Evolutionary conservation across 495 filamentous ascomycete genomes (phyloP).

Genomic region (Lindgomyces ingoldianus): DNA sequence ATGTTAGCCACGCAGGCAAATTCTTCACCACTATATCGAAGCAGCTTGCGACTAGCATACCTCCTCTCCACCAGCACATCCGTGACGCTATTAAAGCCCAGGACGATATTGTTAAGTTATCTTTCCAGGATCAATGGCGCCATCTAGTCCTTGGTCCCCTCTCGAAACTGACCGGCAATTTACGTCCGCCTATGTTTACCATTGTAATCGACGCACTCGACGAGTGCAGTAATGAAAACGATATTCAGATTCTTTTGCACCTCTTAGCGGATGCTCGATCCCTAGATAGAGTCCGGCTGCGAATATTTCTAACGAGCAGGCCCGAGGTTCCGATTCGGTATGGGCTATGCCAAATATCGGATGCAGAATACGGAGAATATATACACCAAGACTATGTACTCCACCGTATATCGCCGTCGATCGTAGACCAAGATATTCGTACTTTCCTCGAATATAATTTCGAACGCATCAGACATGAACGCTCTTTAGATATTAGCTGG

Average conservation of each 20-base stretch:
- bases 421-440: not conserved
- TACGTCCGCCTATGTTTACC: conserved; percentile 9
- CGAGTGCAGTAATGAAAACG: conserved; percentile 19
- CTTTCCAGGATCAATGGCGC: conserved; percentile 19
- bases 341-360: not conserved
- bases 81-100: too few species aligned
- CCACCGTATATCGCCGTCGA: not conserved
- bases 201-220: conserved; percentile 31
- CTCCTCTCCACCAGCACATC: too few species aligned
- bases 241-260: not conserved
- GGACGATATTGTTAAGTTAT: too few species aligned
- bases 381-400: not conserved
- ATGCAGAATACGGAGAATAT: not conserved
- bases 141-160: conserved; percentile 8
- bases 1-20: too few species aligned
- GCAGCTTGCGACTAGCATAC: too few species aligned
- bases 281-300: not conserved
- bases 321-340: not conserved
- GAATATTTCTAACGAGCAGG: not conserved
- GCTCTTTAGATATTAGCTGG: not conserved
- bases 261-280: not conserved
- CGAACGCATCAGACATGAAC: not conserved
- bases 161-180: conserved; percentile 6
- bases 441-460: not conserved
- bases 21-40: too few species aligned